Percentiles rank a stretch among this genome's conserved stretches.
Conservation (phyloP, 148 eudicot genomes). For the Vaccinium darrowii region DNA sequence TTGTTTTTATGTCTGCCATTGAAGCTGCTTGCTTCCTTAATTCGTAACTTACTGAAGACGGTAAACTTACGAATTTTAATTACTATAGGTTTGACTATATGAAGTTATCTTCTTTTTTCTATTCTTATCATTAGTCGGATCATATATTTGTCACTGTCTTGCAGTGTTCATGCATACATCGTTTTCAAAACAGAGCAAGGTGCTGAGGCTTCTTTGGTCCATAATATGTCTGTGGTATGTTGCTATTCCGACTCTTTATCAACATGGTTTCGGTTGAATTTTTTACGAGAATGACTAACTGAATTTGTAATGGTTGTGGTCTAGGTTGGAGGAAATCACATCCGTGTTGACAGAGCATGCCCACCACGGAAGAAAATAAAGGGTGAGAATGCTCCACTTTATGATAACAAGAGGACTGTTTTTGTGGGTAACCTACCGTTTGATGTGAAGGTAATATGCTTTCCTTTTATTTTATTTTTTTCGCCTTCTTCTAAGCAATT, state of each 20-base stretch:
- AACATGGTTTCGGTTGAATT: background rate
- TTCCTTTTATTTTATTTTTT: background rate
- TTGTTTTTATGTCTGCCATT: background rate
- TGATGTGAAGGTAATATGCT: constrained; percentile 77
- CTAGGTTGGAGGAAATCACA: constrained; percentile 88
- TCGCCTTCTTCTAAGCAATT: background rate
- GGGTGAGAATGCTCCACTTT: constrained; percentile 68
- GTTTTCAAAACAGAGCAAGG: constrained; percentile 80
- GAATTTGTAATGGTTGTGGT: constrained; percentile 14
- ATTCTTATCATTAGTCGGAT: background rate
- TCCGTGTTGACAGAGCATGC: constrained; percentile 96
- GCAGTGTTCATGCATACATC: constrained; percentile 89
- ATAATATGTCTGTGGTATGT: constrained; percentile 95
- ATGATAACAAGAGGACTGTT: constrained; percentile 80
- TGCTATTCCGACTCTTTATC: constrained; percentile 1
- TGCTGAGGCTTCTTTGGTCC: constrained; percentile 82
- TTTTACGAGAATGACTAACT: background rate
- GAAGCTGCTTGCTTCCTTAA: background rate
- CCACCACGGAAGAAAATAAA: constrained; percentile 97
- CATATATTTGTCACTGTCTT: constrained; percentile 8
- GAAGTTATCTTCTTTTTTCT: background rate
- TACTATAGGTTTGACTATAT: background rate
- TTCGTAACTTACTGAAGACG: background rate
- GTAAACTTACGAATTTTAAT: background rate
- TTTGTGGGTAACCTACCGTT: constrained; percentile 96